Evolutionary conservation across 2,329 filamentous ascomycete species (phyloP), one percentile per base, ranked within the genome.

Genomic region (Microdochium bolleyi): DNA sequence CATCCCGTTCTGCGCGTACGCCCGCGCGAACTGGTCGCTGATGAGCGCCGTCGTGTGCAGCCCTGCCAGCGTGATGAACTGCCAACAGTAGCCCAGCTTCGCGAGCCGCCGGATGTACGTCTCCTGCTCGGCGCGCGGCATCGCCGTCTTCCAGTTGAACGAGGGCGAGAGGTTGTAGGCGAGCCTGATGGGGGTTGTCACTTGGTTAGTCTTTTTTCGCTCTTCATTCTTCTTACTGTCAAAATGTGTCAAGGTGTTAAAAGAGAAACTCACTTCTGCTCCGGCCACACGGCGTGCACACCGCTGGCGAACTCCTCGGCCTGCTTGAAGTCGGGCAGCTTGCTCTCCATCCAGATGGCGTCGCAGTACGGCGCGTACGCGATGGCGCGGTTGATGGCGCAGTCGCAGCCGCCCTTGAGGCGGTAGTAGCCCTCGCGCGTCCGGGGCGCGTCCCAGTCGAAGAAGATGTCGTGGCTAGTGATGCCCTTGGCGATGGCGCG

Each of bases 301-400:
- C 94, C 92, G 46, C 88, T 80, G 30, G 94, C 92, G 62, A 99
- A 99, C 67, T 96, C 88, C 75, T 90, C 83, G 24, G 94, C 94
- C 75, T 97, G 94, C 50, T 79, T 79, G 70, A 79, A 97, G 69
- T 97, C 92, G 48, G 94, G 94, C 60, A 96, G 78, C 76, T 96
- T 96, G 75, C 87, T 92, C 82, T 99, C 94, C 94, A 99, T 99
- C 94, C 94, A 99, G 72, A 99, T 95, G 69, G 95, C 84, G 66
- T 97, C 92, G 57, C 87, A 88, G 74, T 95, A 96, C 2, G 94
- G 92, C 0, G 89, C 92, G 67, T 95, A 97, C 5, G 92, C 90
- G 54, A 95, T 75, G 32, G 92, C 92, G 49, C 92, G 84, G 78
- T 94, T 95, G 68, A 97, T 77, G 55, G 92, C 91, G 69, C 89